These are phyloP conservation scores for Silene uniflora DNA, from an alignment of 148 eudicot genomes.

Conservation along the genomic window DNA sequence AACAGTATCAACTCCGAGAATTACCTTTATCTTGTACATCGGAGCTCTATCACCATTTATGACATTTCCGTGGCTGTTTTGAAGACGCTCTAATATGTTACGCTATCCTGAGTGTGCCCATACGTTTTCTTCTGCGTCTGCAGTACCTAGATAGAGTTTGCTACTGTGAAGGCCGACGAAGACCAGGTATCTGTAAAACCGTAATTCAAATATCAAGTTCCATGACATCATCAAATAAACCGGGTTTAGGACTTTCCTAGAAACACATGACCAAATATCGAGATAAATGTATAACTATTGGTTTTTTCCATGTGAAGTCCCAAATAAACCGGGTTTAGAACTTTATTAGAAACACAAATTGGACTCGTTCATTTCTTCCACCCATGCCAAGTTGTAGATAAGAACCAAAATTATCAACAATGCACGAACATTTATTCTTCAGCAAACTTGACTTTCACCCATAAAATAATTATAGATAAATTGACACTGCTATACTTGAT, in stretches of 20 bases:
- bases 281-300: no score
- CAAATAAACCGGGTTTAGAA: background rate
- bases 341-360: background rate
- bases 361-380: background rate
- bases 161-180: constrained; percentile 33
- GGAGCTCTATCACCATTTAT: background rate
- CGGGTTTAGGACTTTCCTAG: no score
- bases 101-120: no score
- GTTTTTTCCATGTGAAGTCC: no score
- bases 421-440: background rate
- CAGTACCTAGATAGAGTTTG: constrained; percentile 13
- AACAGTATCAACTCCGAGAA: background rate
- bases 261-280: no score
- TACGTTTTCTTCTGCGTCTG: background rate
- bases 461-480: background rate
- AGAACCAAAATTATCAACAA: background rate
- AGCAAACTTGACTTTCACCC: background rate
- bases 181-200: constrained; percentile 48
- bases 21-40: background rate
- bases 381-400: background rate
- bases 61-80: background rate
- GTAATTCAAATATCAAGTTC: constrained; percentile 22
- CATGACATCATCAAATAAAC: no score
- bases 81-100: background rate
- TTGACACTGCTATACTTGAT: no score